Base-by-base conservation (phyloP, 805 yeast species). In the Yamadazyma philogaea region DNA sequence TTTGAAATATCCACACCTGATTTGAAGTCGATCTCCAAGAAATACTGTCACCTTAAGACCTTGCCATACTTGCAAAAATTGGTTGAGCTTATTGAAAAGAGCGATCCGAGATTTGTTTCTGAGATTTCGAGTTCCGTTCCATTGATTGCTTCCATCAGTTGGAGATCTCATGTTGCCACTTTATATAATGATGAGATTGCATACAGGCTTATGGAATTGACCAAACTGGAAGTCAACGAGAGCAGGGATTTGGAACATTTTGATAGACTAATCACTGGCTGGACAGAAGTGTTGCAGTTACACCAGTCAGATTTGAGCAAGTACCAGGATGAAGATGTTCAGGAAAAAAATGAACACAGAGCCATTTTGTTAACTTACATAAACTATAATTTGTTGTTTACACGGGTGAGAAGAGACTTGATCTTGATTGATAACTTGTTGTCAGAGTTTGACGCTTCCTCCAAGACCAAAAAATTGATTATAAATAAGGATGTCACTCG, bases 341-440 rank as follows among this genome's bases (percentile, higher is more conserved):
- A 72, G 34, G 80, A 77, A 38, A 78, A 74, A 41, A 77, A 77
- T 37, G 88, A 87, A 59, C 79, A 82, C 50, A 76, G 82, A 46
- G 87, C 89, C 55, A 81, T 91, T 49, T 63, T 89, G 33, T 66
- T 79, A 43, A 85, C 96, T 0, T 91, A 75, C 61, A 77, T 89
- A 53, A 80, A 78, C 53, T 91, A 84, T 66, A 77, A 80, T 52
- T 66, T 78, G 47, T 64, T 84, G 35, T 67, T 84, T 44, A 74
- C 84, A 26, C 78, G 87, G 47, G 75, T 88, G 38, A 77, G 80
- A 57, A 81, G 98, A 64, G 96, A 88, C 53, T 60, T 71, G 46
- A 54, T 73, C 17, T 62, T 84, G 31, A 66, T 78, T 34, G 61
- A 57, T 11, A 62, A 66, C 37, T 50, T 70, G 31, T n/a, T 28